Conservation (phyloP, 2,329 filamentous ascomycete species). For the Colletotrichum viniferum region DNA sequence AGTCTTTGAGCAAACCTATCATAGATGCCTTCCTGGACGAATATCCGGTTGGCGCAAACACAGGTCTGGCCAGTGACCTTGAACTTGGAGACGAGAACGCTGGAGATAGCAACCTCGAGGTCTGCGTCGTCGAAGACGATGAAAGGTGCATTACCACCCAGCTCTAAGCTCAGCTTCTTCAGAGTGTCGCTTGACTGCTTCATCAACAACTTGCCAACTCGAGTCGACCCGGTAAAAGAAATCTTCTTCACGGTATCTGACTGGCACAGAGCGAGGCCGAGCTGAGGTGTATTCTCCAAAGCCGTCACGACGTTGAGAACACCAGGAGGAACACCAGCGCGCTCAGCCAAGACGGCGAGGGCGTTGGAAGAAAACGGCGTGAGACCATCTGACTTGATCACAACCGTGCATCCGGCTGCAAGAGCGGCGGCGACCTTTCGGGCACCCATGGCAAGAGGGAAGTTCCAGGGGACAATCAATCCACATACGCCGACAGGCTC, state of each 20-base stretch:
- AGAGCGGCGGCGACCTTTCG: slow-evolving; percentile 75
- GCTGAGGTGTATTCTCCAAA: slow-evolving; percentile 75
- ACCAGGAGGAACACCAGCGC: slow-evolving; percentile 87
- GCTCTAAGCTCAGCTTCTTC: slow-evolving; percentile 85
- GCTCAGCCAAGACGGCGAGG: slow-evolving; percentile 81
- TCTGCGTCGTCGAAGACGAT: slow-evolving; percentile 98
- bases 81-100: slow-evolving; percentile 89
- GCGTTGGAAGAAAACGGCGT: slow-evolving; percentile 91
- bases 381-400: slow-evolving; percentile 89
- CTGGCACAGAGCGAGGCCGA: slow-evolving; percentile 79
- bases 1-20: slow-evolving; percentile 73
- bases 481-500: slow-evolving; percentile 86
- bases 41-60: slow-evolving; percentile 86
- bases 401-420: slow-evolving; percentile 95
- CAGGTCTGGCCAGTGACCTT: slow-evolving; percentile 95
- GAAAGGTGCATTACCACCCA: slow-evolving; percentile 93
- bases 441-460: slow-evolving; percentile 78
- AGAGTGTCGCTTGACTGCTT: slow-evolving; percentile 83
- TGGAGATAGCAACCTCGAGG: slow-evolving; percentile 82
- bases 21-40: slow-evolving; percentile 79
- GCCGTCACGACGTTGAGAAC: slow-evolving; percentile 90
- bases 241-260: slow-evolving; percentile 82
- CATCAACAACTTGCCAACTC: slow-evolving; percentile 79
- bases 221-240: slow-evolving; percentile 86
- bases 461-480: slow-evolving; percentile 88